Conservation (phyloP, 306 rosid species). For the Quercus robur region DNA sequence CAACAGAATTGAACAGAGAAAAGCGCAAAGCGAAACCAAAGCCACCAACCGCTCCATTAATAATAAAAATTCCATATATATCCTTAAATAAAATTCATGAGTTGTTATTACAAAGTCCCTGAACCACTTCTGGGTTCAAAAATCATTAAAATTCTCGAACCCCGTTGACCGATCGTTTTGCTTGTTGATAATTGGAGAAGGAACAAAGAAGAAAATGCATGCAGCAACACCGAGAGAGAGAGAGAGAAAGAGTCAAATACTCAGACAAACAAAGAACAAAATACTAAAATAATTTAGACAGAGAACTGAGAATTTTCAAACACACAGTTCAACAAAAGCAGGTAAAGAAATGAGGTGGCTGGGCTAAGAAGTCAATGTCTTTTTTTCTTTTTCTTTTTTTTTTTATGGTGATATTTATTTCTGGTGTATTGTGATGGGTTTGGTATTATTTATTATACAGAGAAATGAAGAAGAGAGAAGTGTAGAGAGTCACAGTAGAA, state of each 20-base stretch:
- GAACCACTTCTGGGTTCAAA: not conserved
- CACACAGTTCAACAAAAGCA: not conserved
- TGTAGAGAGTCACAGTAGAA: too few relatives aligned
- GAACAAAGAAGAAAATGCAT: not conserved
- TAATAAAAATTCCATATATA: not conserved
- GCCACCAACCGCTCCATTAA: conserved; percentile 37
- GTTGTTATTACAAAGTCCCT: not conserved
- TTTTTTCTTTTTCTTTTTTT: too few relatives aligned
- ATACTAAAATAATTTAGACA: not conserved
- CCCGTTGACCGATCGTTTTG: conserved; percentile 1
- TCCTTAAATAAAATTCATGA: conserved; percentile 7
- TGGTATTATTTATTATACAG: too few relatives aligned
- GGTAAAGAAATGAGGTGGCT: not conserved
- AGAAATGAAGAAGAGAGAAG: too few relatives aligned
- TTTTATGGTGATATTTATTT: not conserved
- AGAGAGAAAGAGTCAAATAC: not conserved
- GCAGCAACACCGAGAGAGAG: not conserved
- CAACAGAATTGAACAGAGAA: conserved; percentile 44
- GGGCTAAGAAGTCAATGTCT: not conserved
- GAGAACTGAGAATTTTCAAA: not conserved
- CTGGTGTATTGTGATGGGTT: too few relatives aligned
- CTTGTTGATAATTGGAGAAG: not conserved
- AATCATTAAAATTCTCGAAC: not conserved
- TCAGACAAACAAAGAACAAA: not conserved
- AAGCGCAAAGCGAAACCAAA: conserved; percentile 29